Evolutionary conservation across 78 protist genomes (phyloP).

Genomic region (Tieghemostelium lacteum): DNA sequence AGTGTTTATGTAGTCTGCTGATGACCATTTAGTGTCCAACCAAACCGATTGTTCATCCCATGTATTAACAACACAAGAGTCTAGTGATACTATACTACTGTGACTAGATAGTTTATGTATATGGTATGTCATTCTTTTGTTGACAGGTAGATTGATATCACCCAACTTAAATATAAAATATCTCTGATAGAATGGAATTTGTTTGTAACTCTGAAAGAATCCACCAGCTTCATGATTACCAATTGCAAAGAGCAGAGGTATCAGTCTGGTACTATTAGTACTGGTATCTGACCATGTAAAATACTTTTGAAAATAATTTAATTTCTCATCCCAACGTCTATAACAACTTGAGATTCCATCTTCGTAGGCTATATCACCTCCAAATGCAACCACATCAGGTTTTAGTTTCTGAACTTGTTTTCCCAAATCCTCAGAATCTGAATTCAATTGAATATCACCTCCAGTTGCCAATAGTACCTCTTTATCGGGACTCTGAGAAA

Average conservation of each 20-base stretch:
- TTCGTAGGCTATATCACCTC: constrained; percentile 69
- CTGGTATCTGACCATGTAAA: background rate
- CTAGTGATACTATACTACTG: constrained; percentile 4
- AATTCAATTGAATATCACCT: constrained; percentile 53
- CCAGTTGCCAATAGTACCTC: constrained; percentile 11
- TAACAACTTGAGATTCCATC: constrained; percentile 49
- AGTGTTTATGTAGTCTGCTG: background rate
- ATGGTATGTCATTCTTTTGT: background rate
- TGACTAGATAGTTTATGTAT: constrained; percentile 1
- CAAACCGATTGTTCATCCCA: constrained; percentile 43
- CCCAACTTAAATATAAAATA: constrained; percentile 30
- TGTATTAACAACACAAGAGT: constrained; percentile 22
- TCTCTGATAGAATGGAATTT: constrained; percentile 44
- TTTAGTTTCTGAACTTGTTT: background rate
- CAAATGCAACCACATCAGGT: constrained; percentile 22
- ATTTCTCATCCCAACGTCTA: constrained; percentile 60
- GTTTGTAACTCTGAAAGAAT: constrained; percentile 27
- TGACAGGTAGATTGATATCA: background rate
- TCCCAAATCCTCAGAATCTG: constrained; percentile 30
- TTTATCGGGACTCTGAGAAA: background rate
- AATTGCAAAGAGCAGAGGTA: constrained; percentile 22
- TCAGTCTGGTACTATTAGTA: background rate
- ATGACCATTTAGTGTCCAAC: constrained; percentile 20
- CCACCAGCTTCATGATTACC: constrained; percentile 75
- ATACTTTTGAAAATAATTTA: background rate